Percentiles rank a stretch among this genome's conserved stretches.
These are phyloP conservation scores for Chaetomium globosum DNA, from an alignment of 2,329 filamentous ascomycete genomes.

Conservation along the genomic window DNA sequence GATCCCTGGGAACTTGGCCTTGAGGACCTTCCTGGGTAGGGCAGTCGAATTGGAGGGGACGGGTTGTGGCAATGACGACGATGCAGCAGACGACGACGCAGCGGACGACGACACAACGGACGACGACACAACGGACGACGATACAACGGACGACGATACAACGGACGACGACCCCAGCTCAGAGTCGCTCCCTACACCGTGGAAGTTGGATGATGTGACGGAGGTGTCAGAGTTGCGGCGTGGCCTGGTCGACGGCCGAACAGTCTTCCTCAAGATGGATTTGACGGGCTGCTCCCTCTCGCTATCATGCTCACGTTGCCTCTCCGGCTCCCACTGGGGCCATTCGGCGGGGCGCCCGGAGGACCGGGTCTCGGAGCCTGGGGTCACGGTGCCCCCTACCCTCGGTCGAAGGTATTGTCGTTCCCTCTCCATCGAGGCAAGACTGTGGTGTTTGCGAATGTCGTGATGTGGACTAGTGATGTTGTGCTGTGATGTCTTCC, in stretches of 20 bases:
- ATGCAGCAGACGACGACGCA: not conserved
- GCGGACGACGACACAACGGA: not conserved
- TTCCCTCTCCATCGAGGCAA: conserved; percentile 33
- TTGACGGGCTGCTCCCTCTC: conserved; percentile 29
- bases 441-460: conserved; percentile 1
- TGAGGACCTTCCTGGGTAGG: conserved; percentile 38
- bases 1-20: conserved; percentile 35
- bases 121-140: not conserved
- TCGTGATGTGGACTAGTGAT: not conserved
- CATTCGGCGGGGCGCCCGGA: conserved; percentile 31
- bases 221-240: conserved; percentile 38
- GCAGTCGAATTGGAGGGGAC: conserved; percentile 20
- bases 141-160: not conserved
- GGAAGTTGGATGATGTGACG: conserved; percentile 36
- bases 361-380: conserved; percentile 30
- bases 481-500: conserved; percentile 1
- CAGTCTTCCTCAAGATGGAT: conserved; percentile 34
- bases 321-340: conserved; percentile 32
- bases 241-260: conserved; percentile 29
- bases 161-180: conserved; percentile 23
- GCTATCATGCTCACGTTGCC: conserved; percentile 23
- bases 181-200: conserved; percentile 33
- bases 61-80: conserved; percentile 14
- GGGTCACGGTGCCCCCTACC: conserved; percentile 30
- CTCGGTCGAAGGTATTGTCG: conserved; percentile 36